These are phyloP conservation scores for Ceriops tagal DNA, from an alignment of 345 rosid genomes.

Conservation along the genomic window DNA sequence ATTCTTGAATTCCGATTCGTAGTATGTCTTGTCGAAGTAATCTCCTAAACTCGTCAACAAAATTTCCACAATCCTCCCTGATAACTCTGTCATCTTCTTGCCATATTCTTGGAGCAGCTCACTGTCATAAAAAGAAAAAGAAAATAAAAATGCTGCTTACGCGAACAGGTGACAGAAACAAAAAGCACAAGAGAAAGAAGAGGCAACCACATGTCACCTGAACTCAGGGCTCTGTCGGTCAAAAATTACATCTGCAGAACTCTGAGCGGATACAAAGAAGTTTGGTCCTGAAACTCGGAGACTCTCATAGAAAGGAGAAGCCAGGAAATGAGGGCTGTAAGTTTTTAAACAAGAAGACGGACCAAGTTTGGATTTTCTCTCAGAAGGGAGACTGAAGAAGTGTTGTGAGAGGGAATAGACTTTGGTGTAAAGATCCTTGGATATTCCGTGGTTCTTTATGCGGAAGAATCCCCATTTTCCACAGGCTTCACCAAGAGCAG, in stretches of 20 bases:
- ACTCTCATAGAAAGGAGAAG: constrained; percentile 46
- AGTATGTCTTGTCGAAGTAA: constrained; percentile 19
- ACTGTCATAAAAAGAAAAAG: background rate
- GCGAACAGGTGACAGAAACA: background rate
- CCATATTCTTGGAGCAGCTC: constrained; percentile 35
- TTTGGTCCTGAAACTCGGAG: constrained; percentile 35
- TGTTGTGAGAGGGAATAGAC: constrained; percentile 21
- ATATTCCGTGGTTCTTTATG: constrained; percentile 38
- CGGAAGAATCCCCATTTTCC: constrained; percentile 43
- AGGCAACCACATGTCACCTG: constrained; percentile 17
- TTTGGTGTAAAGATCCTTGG: constrained; percentile 28
- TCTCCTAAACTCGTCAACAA: constrained; percentile 28
- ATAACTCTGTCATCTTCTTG: constrained; percentile 32
- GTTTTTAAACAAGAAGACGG: constrained; percentile 30
- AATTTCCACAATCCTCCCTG: constrained; percentile 24
- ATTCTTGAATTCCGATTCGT: constrained; percentile 30
- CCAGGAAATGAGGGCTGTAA: constrained; percentile 40
- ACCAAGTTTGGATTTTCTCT: constrained; percentile 32
- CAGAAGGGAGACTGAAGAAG: constrained; percentile 29
- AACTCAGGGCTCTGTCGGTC: constrained; percentile 23
- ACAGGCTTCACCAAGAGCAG: constrained; percentile 31
- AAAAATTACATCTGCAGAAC: constrained; percentile 21
- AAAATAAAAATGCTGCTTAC: background rate
- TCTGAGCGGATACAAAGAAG: constrained; percentile 35
- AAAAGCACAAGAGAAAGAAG: background rate